Percentiles rank a stretch among this genome's conserved stretches.
These are phyloP conservation scores for Myxozyma mucilagina DNA, from an alignment of 805 yeast species.

Conservation along the genomic window DNA sequence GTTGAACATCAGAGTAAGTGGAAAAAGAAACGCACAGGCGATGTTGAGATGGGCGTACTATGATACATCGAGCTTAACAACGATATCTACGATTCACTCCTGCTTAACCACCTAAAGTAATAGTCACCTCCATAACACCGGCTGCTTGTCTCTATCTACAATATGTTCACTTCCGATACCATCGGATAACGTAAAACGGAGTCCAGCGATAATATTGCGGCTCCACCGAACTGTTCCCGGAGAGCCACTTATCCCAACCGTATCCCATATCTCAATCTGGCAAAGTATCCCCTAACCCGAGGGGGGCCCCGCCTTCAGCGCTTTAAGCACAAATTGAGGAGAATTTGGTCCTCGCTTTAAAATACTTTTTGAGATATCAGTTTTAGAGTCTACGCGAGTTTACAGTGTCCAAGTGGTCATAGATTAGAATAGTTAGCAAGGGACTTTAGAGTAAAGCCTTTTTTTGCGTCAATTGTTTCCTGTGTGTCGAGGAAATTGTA, in stretches of 20 bases:
- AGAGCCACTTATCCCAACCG: background rate
- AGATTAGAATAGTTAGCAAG: background rate
- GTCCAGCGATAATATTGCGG: background rate
- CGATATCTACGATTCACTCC: background rate
- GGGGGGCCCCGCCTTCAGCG: background rate
- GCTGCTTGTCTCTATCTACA: too few species aligned
- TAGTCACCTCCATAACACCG: too few species aligned
- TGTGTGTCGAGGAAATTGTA: too few species aligned
- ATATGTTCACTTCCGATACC: background rate
- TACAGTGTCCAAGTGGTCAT: too few species aligned
- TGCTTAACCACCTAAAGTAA: background rate
- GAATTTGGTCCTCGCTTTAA: background rate
- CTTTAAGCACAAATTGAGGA: background rate
- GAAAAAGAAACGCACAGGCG: conserved; percentile 10
- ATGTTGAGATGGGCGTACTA: conserved; percentile 16
- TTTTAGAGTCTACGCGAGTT: too few species aligned
- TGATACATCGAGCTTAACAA: background rate
- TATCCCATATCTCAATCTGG: background rate
- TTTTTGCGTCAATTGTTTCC: too few species aligned
- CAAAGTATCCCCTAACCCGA: background rate
- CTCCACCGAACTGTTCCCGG: background rate
- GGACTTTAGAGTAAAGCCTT: background rate
- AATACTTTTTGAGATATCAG: background rate
- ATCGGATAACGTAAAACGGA: conserved; percentile 1
- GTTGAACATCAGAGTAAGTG: background rate